A percentile compares a stretch with the other conserved stretches of the same genome.
Conservation (phyloP, 306 rosid species). For the Castanospermum australe region DNA sequence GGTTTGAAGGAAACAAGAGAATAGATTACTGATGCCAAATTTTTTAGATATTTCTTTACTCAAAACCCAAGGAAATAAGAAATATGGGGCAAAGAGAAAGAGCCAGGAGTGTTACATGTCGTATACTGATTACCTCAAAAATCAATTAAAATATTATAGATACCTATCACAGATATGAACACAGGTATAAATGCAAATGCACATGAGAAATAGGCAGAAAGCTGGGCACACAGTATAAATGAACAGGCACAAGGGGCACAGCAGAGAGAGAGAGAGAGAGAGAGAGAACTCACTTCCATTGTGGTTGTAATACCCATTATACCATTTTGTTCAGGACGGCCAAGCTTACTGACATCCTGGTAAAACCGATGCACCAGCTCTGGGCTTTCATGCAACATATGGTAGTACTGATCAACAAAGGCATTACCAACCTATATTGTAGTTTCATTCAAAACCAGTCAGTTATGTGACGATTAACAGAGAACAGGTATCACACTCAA, state of each 20-base stretch:
- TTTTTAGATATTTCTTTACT: background rate
- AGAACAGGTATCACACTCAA: background rate
- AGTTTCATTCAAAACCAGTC: slow-evolving; percentile 1
- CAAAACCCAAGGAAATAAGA: background rate
- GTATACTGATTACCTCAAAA: background rate
- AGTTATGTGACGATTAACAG: background rate
- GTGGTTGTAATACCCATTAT: slow-evolving; percentile 70
- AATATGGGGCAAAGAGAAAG: background rate
- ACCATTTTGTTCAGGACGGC: slow-evolving; percentile 72
- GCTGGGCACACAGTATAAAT: background rate
- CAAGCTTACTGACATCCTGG: slow-evolving; percentile 76
- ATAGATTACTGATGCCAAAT: background rate
- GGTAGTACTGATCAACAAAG: slow-evolving; percentile 85
- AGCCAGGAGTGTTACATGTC: background rate
- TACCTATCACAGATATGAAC: background rate
- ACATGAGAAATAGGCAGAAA: background rate
- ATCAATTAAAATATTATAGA: background rate
- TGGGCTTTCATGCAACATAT: slow-evolving; percentile 79
- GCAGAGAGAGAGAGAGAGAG: background rate
- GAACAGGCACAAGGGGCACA: background rate
- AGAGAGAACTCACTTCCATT: slow-evolving; percentile 59
- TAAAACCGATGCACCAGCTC: slow-evolving; percentile 82
- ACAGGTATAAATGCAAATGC: background rate
- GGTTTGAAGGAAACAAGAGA: background rate
- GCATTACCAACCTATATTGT: slow-evolving; percentile 75